These are phyloP conservation scores for Linum trigynum DNA, from an alignment of 345 rosid genomes.

Conservation along the genomic window DNA sequence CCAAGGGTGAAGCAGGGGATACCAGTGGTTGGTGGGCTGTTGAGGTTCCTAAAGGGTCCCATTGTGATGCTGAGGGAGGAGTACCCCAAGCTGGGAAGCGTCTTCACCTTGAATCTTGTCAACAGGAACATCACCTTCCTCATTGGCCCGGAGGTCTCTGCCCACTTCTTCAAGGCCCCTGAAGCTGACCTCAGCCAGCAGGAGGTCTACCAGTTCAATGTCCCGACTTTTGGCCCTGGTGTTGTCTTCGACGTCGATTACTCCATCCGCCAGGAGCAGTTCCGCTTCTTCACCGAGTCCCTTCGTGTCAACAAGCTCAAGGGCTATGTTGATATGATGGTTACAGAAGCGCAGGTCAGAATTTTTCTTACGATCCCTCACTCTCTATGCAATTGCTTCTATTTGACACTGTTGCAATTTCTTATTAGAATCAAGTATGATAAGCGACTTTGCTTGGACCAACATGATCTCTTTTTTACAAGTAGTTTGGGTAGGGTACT, in stretches of 20 bases:
- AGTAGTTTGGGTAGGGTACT: too few relatives aligned
- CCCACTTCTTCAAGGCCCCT: conserved; percentile 88
- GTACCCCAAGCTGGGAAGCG: conserved; percentile 83
- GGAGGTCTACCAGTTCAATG: conserved; percentile 93
- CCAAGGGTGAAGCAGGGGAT: conserved; percentile 44
- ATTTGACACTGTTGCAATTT: too few relatives aligned
- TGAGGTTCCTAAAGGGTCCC: conserved; percentile 72
- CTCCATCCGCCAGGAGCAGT: conserved; percentile 81
- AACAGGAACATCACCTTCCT: conserved; percentile 83
- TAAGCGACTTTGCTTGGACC: too few relatives aligned
- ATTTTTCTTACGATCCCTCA: background rate
- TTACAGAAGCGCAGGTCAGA: conserved; percentile 72
- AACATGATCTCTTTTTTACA: too few relatives aligned
- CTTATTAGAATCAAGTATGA: too few relatives aligned
- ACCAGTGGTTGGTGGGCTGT: conserved; percentile 68
- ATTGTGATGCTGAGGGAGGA: conserved; percentile 75
- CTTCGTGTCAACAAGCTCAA: conserved; percentile 75
- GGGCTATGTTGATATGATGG: conserved; percentile 97
- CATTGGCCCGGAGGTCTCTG: conserved; percentile 93
- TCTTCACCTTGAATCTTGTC: conserved; percentile 62
- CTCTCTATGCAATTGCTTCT: too few relatives aligned
- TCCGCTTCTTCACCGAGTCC: conserved; percentile 88
- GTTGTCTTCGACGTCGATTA: conserved; percentile 95
- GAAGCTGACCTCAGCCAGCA: conserved; percentile 92
- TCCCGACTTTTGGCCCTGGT: conserved; percentile 94